Evolutionary conservation across 768 basidiomycete species (phyloP).

Genomic region (Suillus hirtellus): DNA sequence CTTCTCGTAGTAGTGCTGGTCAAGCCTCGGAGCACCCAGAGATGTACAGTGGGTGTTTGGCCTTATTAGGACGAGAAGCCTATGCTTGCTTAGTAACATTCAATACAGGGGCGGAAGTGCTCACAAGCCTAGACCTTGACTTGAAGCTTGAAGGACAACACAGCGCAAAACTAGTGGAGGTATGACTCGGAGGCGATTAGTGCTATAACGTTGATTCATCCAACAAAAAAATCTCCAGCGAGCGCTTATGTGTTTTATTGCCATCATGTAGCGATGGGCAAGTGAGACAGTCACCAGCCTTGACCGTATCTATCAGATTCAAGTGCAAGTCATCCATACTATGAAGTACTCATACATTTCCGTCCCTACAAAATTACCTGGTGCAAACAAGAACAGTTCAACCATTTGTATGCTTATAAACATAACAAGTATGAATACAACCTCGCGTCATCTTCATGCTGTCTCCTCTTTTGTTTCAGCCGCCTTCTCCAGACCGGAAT

Average conservation of each 20-base stretch:
- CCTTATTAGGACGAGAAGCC: constrained; percentile 15
- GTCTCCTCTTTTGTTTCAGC: not conserved
- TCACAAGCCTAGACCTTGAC: no score
- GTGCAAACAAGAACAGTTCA: not conserved
- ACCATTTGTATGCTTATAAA: not conserved
- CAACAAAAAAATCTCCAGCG: not conserved
- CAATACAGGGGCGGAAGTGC: no score
- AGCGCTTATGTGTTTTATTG: not conserved
- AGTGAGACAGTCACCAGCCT: not conserved
- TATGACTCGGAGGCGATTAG: no score
- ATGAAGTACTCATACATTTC: not conserved
- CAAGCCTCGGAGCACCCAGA: constrained; percentile 2
- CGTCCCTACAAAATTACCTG: not conserved
- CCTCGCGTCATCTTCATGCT: not conserved
- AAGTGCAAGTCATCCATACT: not conserved
- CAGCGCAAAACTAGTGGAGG: no score
- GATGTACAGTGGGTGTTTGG: constrained; percentile 20
- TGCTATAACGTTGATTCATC: not conserved
- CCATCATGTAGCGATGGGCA: not conserved
- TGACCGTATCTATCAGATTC: not conserved
- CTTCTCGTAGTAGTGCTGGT: not conserved
- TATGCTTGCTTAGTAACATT: not conserved
- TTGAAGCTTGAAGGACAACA: no score
- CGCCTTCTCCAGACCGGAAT: not conserved
- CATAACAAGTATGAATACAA: not conserved